Percentiles rank a stretch among this genome's conserved stretches.
Conservation (phyloP, 768 basidiomycete genomes). For the Auriculariales sp. region DNA sequence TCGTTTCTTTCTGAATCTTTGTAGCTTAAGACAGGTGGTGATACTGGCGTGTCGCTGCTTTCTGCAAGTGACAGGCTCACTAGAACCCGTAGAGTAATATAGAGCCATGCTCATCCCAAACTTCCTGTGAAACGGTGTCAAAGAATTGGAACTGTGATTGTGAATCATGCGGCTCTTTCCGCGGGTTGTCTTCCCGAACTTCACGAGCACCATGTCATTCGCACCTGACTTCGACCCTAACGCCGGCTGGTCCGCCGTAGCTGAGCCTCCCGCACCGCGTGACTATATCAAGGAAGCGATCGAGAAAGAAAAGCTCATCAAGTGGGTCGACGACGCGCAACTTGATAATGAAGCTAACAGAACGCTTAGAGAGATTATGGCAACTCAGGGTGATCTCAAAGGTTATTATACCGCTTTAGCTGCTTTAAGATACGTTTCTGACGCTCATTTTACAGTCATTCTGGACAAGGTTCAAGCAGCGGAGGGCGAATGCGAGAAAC, state of each 20-base stretch:
- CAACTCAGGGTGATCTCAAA: constrained; percentile 63
- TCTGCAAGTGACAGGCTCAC: too few species aligned
- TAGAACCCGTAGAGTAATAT: too few species aligned
- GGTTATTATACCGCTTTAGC: constrained; percentile 30
- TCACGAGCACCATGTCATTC: too few species aligned
- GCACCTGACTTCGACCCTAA: not conserved
- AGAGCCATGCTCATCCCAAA: too few species aligned
- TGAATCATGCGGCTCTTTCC: too few species aligned
- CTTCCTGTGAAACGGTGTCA: too few species aligned
- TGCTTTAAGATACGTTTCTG: not conserved
- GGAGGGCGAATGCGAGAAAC: constrained; percentile 69
- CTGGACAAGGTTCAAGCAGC: constrained; percentile 50
- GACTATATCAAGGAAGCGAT: constrained; percentile 67
- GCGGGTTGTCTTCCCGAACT: too few species aligned
- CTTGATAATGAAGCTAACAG: not conserved
- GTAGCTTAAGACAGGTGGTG: too few species aligned
- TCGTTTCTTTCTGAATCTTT: too few species aligned
- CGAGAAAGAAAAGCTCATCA: constrained; percentile 61
- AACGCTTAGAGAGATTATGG: constrained; percentile 49
- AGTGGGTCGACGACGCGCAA: constrained; percentile 29
- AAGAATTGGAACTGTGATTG: too few species aligned
- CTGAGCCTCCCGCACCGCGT: constrained; percentile 6
- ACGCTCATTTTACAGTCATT: constrained; percentile 31
- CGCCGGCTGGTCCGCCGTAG: not conserved
- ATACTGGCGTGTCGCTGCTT: too few species aligned